Conservation (phyloP, 1,139 yeast species). For the Kodamaea alishanica region DNA sequence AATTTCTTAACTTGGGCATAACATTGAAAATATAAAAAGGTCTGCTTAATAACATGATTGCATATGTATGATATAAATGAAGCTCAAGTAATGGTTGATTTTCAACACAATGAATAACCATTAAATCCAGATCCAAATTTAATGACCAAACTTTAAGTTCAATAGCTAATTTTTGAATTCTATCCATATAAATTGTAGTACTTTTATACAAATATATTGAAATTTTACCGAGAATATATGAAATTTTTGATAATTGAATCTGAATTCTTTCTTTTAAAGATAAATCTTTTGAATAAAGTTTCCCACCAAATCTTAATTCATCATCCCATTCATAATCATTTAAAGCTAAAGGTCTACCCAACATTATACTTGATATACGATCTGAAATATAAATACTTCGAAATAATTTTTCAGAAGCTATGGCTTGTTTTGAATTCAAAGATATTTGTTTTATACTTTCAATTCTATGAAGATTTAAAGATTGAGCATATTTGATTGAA, state of each 20-base stretch:
- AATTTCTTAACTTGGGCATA: too few relatives aligned
- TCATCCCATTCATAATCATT: constrained; percentile 41
- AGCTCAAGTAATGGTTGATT: constrained; percentile 3
- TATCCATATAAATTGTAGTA: constrained; percentile 26
- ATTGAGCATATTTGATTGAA: constrained; percentile 9
- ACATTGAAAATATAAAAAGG: constrained; percentile 8
- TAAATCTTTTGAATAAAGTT: not conserved
- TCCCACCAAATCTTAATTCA: too few relatives aligned
- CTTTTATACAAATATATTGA: constrained; percentile 30
- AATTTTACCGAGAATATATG: constrained; percentile 26
- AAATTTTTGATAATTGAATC: constrained; percentile 6
- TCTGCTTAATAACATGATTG: constrained; percentile 5
- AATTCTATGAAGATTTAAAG: constrained; percentile 5
- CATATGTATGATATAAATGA: constrained; percentile 7
- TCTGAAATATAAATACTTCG: constrained; percentile 36
- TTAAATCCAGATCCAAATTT: constrained; percentile 13
- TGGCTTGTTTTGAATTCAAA: constrained; percentile 1
- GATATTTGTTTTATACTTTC: not conserved
- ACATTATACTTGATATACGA: constrained; percentile 28
- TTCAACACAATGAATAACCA: not conserved
- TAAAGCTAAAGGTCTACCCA: constrained; percentile 40
- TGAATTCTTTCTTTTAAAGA: constrained; percentile 3
- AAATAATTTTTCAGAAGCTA: constrained; percentile 4
- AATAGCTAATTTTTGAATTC: constrained; percentile 31
- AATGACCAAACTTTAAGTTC: constrained; percentile 35